Evolutionary conservation across 2,329 filamentous ascomycete genomes (phyloP).

Genomic region (Trichoderma koningiopsis): DNA sequence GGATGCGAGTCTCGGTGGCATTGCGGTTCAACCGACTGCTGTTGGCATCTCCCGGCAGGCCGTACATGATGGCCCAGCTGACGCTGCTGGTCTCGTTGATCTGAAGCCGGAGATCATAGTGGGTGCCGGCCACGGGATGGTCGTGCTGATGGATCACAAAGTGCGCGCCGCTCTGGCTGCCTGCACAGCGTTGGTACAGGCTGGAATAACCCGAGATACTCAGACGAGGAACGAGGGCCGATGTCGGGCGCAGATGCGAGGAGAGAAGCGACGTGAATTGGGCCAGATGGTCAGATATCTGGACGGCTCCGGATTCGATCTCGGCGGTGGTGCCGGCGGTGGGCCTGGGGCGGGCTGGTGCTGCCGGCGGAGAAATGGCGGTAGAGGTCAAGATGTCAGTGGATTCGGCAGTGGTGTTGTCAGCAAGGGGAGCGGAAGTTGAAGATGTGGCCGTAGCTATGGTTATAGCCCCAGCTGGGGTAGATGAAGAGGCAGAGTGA

Average conservation of each 20-base stretch:
- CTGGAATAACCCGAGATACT: constrained; percentile 39
- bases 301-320: constrained; percentile 45
- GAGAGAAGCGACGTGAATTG: constrained; percentile 43
- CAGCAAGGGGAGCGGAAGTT: background rate
- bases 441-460: background rate
- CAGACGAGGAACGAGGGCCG: constrained; percentile 35
- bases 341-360: constrained; percentile 22
- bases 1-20: constrained; percentile 63
- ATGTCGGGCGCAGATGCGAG: constrained; percentile 33
- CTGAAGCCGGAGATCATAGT: constrained; percentile 71
- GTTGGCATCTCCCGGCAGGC: constrained; percentile 60
- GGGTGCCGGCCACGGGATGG: constrained; percentile 67
- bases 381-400: background rate
- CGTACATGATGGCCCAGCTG: constrained; percentile 67
- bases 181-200: constrained; percentile 42
- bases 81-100: constrained; percentile 68
- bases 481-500: constrained; percentile 8
- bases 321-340: constrained; percentile 37
- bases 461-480: background rate
- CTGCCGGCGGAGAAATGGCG: constrained; percentile 11
- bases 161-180: constrained; percentile 47
- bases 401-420: background rate
- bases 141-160: constrained; percentile 76
- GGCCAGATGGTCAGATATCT: constrained; percentile 43
- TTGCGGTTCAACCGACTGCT: constrained; percentile 57